Base-by-base conservation (phyloP, 257 asterid genomes). In the Plantago ovata region DNA sequence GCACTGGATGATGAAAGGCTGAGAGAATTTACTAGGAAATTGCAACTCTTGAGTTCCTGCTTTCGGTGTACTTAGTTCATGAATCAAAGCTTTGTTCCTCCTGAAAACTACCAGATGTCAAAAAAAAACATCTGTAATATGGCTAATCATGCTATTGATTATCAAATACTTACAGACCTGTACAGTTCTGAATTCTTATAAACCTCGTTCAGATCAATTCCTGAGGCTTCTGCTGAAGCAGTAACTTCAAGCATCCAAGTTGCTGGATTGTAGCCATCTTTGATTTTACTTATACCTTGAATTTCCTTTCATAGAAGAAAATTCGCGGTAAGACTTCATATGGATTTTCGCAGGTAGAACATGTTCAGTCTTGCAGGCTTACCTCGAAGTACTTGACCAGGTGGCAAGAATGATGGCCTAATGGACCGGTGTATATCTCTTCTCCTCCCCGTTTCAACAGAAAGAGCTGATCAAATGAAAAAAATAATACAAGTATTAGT, bases 201-300 rank as follows among this genome's bases (percentile, higher is more conserved):
- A 10, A 56, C 45, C 11, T 74, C 70, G 18, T 72, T 60, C 41
- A 82, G 79, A 72, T 79, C 78, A 0, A 74, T 32, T 0, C 84
- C 89, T 57, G 72, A 59, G 22, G 71, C 84, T 53, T 74, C 74
- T 5, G 81, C 61, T 6, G 79, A 56, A 46, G 81, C 49, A 33
- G 86, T 72, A 43, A 72, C 79, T 69, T 84, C 94, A 44, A 81
- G 64, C 89, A 84, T 84, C 94, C 89, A 84, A n/a, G 89, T 79
- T 62, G 93, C 86, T 11, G 94, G 94, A 70, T 84, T 81, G 41
- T 81, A 70, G 15, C 84, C 81, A 7, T 77, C 80, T 42, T 21
- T 73, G 62, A 81, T 81, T 70, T 72, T 79, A 19, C 56, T 32
- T 24, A 81, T 76, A 54, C 86, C 86, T 7, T 53, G 38, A 41